A percentile compares a stretch with the other conserved stretches of the same genome.
Evolutionary conservation across 2,329 filamentous ascomycete genomes (phyloP).

Genomic region (Scleromitrula shiraiana): DNA sequence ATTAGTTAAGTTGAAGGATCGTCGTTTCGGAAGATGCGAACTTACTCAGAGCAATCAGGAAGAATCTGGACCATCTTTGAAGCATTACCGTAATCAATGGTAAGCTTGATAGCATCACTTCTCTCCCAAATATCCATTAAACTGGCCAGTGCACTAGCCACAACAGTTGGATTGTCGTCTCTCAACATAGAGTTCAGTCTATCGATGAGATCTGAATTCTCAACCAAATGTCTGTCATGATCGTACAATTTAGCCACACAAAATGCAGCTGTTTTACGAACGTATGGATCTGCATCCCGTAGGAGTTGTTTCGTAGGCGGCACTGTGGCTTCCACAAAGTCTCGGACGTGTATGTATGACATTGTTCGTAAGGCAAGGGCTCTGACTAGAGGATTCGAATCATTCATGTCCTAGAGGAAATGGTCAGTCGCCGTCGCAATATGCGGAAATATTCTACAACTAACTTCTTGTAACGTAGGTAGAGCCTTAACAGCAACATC

Average conservation of each 20-base stretch:
- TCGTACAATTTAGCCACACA: conserved; percentile 97
- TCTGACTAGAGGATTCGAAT: conserved; percentile 83
- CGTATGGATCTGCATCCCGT: conserved; percentile 84
- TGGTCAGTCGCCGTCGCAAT: neutral
- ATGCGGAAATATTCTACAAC: conserved; percentile 20
- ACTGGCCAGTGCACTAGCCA: conserved; percentile 83
- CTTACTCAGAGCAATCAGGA: conserved; percentile 92
- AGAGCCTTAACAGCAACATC: conserved; percentile 91
- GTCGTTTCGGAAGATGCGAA: conserved; percentile 16
- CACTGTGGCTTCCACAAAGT: conserved; percentile 89
- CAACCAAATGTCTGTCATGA: conserved; percentile 84
- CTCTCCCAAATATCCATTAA: conserved; percentile 98
- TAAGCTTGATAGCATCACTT: conserved; percentile 94
- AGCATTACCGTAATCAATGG: conserved; percentile 93
- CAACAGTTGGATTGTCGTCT: conserved; percentile 95
- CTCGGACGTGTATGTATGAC: conserved; percentile 92
- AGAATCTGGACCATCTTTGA: conserved; percentile 97
- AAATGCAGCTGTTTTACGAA: conserved; percentile 93
- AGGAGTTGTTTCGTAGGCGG: conserved; percentile 76
- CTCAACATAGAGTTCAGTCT: conserved; percentile 80
- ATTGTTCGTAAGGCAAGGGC: conserved; percentile 90
- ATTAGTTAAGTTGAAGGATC: neutral
- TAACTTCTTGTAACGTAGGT: conserved; percentile 72
- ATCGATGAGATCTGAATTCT: conserved; percentile 86
- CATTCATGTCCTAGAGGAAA: conserved; percentile 73